phyloP scores from a whole-genome alignment of 345 rosid genomes.

The Pistacia atlantica region DNA sequence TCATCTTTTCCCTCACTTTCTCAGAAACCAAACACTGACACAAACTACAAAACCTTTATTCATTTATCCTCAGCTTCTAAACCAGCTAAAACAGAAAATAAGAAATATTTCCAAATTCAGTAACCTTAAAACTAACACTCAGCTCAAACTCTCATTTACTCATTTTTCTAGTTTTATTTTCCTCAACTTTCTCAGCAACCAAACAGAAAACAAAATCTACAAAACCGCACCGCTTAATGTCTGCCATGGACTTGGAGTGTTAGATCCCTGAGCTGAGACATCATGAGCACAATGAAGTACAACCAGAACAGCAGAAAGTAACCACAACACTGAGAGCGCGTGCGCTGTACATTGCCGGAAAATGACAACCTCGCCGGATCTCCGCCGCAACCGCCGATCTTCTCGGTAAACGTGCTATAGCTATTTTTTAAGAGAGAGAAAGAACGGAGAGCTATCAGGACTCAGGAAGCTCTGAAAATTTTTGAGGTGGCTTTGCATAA shows the following conservation, averaged over 20 bases:
- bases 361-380: constrained; percentile 23
- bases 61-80: not conserved
- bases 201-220: not conserved
- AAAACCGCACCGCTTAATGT: constrained; percentile 52
- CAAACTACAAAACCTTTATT: not conserved
- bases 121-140: not conserved
- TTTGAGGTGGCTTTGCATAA: not conserved
- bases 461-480: not conserved
- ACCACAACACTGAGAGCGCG: constrained; percentile 27
- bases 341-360: constrained; percentile 43
- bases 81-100: not conserved
- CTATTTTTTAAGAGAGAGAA: not conserved
- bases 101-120: not conserved
- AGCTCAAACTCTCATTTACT: not conserved
- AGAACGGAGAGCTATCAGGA: too few relatives aligned
- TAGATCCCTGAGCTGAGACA: constrained; percentile 66
- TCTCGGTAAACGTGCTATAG: not conserved
- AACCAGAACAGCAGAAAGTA: constrained; percentile 31
- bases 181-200: constrained; percentile 12
- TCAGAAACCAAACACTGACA: not conserved
- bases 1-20: not conserved
- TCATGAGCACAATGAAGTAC: constrained; percentile 36
- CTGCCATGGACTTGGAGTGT: constrained; percentile 41
- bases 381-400: not conserved
- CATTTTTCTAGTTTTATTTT: not conserved